Conservation (phyloP, 306 rosid species). For the Trifolium fragiferum region DNA sequence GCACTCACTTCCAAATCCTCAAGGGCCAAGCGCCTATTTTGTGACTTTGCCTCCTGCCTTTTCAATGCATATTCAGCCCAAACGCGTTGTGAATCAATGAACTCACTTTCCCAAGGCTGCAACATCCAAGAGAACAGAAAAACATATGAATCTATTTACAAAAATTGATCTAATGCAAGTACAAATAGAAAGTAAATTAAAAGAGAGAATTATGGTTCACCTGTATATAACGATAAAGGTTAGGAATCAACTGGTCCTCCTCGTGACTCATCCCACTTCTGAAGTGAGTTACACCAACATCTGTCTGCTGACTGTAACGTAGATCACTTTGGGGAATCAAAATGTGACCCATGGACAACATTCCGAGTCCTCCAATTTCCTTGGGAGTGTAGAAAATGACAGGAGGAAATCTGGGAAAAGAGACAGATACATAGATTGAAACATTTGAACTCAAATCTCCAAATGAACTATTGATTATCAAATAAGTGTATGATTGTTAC, state of each 20-base stretch:
- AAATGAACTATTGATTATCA: slow-evolving; percentile 5
- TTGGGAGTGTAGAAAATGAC: too few species aligned
- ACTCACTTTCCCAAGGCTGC: slow-evolving; percentile 98
- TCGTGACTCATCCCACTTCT: slow-evolving; percentile 99
- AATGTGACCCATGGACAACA: slow-evolving; percentile 99
- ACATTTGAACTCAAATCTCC: not conserved
- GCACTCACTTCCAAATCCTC: slow-evolving; percentile 77
- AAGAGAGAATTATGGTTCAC: not conserved
- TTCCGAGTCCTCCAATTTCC: slow-evolving; percentile 79
- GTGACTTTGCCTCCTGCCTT: slow-evolving; percentile 99
- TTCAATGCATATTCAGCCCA: slow-evolving; percentile 99
- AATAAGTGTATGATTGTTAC: slow-evolving; percentile 37
- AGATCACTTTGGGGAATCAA: slow-evolving; percentile 99
- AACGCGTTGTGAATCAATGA: slow-evolving; percentile 97
- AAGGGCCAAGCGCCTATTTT: slow-evolving; percentile 94
- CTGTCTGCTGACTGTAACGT: slow-evolving; percentile 98
- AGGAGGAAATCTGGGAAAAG: slow-evolving; percentile 47
- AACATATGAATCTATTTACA: not conserved
- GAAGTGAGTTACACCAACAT: slow-evolving; percentile 98
- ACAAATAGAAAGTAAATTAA: not conserved
- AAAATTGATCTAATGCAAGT: not conserved
- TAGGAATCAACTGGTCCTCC: slow-evolving; percentile 98
- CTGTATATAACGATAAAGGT: slow-evolving; percentile 91
- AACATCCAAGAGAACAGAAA: not conserved
- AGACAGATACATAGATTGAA: slow-evolving; percentile 4